Evolutionary conservation across 306 rosid species (phyloP).

Genomic region (Rosa rugosa): DNA sequence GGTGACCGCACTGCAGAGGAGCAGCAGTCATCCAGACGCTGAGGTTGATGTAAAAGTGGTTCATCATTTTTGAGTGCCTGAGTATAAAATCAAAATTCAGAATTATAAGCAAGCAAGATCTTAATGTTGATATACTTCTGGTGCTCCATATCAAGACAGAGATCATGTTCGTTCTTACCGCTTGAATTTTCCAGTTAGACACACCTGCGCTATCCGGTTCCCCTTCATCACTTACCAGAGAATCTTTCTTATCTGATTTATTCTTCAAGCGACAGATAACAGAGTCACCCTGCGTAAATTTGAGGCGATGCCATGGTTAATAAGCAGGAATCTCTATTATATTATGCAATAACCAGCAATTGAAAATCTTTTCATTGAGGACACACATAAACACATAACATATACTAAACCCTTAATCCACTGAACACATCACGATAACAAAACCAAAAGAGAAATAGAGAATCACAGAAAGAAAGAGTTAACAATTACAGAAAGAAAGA

Average conservation of each 20-base stretch:
- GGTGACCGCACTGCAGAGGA: neutral
- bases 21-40: neutral
- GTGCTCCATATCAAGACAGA: neutral
- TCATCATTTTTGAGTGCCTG: neutral
- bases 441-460: no score
- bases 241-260: constrained; percentile 20
- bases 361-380: no score
- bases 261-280: constrained; percentile 38
- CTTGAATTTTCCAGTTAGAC: constrained; percentile 11
- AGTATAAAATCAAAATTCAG: neutral
- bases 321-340: no score
- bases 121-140: neutral
- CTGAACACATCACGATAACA: no score
- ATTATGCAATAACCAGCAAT: no score
- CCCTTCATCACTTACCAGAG: no score
- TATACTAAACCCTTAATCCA: no score
- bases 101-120: constrained; percentile 15
- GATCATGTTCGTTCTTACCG: neutral
- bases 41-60: neutral
- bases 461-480: no score
- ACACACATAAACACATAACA: no score
- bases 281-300: neutral
- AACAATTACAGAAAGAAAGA: constrained; percentile 14
- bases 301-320: no score
- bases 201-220: neutral